Base-by-base conservation (phyloP, 2,329 filamentous ascomycete genomes). In the Xylaria sp. region DNA sequence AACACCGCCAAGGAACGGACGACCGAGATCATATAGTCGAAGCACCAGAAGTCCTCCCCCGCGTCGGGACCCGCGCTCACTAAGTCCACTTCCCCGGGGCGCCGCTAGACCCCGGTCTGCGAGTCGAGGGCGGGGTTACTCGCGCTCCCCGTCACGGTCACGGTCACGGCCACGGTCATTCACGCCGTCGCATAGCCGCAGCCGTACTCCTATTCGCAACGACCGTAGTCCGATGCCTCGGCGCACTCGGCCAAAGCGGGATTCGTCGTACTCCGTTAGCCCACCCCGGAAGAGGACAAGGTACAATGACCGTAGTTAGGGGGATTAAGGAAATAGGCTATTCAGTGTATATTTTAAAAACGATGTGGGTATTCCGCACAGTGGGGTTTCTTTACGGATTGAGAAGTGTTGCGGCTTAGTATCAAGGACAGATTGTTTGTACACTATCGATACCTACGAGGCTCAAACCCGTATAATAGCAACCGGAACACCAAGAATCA, bases 21-120 rank as follows among this genome's bases (percentile, higher is more conserved):
- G 74, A 27, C 71, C 72, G 33, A 72, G 68, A 4, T 76, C 74
- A 11, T 68, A 70, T 31, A 75, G 71, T 58, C 66, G 71, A 54
- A 76, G 75, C 60, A 66, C 72, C 1, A 66, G 71, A n/a, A 73
- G 71, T 51, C 69, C 66, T 17, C 68, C 72, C 11, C 68, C 68
- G 11, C 68, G 70, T 31, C 65, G 69, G 10, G 67, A 63, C 9
- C 72, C 72, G 7, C 66, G 67, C 27, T 76, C 76, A 41, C 71
- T 72, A 57, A 75, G 56, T 47, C 60, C 63, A 52, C 57, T 37
- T 44, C 52, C 57, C 31, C 64, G 64, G 4, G 53, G 57, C 17
- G 56, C 53, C 29, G 69, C 44, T 27, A 66, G 63, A 47, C 44
- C 51, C 35, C 68, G 63, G 38, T 68, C 67, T 11, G 60, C 64